Evolutionary conservation across 192 early-diverging fungal species (phyloP).

Genomic region (Backusella westeae): DNA sequence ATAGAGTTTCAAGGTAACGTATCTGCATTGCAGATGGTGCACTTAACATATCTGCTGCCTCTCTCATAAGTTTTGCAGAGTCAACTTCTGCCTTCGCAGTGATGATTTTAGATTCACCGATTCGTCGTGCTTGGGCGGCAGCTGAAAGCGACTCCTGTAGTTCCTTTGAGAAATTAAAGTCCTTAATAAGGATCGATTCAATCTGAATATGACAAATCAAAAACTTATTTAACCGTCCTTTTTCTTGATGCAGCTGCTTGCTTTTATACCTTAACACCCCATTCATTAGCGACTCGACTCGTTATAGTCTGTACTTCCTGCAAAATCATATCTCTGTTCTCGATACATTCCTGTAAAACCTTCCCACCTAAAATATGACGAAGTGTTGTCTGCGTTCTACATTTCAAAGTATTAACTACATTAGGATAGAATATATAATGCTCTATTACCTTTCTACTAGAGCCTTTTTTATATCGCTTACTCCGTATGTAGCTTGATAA

Average conservation of each 20-base stretch:
- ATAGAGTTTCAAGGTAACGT: conserved; percentile 85
- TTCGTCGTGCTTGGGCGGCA: conserved; percentile 84
- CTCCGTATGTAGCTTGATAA: conserved; percentile 74
- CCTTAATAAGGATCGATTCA: conserved; percentile 59
- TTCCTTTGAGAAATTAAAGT: conserved; percentile 62
- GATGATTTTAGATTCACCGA: conserved; percentile 86
- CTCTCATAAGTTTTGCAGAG: conserved; percentile 85
- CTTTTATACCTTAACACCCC: conserved; percentile 72
- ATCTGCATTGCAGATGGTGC: conserved; percentile 72
- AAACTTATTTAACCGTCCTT: neutral
- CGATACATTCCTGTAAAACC: conserved; percentile 84
- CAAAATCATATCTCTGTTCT: conserved; percentile 84
- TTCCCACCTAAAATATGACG: conserved; percentile 79
- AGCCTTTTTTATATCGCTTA: conserved; percentile 69
- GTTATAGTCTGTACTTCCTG: conserved; percentile 83
- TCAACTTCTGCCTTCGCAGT: conserved; percentile 48
- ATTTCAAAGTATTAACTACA: neutral
- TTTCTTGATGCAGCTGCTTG: neutral
- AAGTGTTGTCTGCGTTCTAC: conserved; percentile 80
- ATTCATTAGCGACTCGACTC: conserved; percentile 67
- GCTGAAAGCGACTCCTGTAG: conserved; percentile 81
- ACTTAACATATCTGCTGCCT: conserved; percentile 88
- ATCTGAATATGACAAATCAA: conserved; percentile 23
- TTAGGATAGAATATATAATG: neutral
- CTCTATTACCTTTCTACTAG: conserved; percentile 66